phyloP scores from a whole-genome alignment of 2,329 filamentous ascomycete genomes.

The Cytospora paraplurivora region DNA sequence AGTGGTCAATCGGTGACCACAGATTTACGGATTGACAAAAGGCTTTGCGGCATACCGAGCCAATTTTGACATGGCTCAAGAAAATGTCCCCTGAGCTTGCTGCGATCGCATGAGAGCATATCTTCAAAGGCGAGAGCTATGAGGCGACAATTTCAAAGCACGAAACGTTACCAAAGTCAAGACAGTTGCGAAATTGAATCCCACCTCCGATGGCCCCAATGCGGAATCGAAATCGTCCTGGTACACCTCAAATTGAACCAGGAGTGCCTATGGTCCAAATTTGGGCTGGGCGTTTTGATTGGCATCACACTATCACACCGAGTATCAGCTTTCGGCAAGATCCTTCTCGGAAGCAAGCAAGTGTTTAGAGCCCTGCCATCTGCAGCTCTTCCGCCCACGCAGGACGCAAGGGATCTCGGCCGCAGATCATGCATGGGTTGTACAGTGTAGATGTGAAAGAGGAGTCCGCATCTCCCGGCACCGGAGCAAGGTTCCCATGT shows the following conservation, averaged over 20 bases:
- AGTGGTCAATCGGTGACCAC: neutral
- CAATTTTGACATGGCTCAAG: neutral
- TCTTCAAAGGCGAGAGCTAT: neutral
- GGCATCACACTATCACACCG: conserved; percentile 29
- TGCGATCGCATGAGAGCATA: neutral
- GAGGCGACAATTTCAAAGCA: conserved; percentile 1
- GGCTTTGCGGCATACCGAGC: neutral
- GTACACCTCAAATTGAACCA: conserved; percentile 6
- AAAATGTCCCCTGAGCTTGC: conserved; percentile 7
- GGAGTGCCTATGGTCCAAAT: conserved; percentile 3
- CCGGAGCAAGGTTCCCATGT: conserved; percentile 3
- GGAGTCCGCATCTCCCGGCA: conserved; percentile 9
- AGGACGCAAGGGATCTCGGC: conserved; percentile 24
- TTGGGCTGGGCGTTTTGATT: conserved; percentile 9
- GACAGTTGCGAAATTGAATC: neutral
- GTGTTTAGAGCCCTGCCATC: conserved; percentile 15
- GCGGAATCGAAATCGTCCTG: neutral
- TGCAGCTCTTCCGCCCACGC: conserved; percentile 12
- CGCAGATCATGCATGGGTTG: conserved; percentile 2
- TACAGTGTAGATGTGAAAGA: conserved; percentile 13
- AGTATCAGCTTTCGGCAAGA: conserved; percentile 24
- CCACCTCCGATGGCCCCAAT: neutral
- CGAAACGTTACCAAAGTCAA: neutral
- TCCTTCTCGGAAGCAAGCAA: conserved; percentile 20
- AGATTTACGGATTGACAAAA: neutral